These are phyloP conservation scores for Phaeosphaeriaceae sp. DNA, from an alignment of 2,329 filamentous ascomycete species.

Conservation along the genomic window DNA sequence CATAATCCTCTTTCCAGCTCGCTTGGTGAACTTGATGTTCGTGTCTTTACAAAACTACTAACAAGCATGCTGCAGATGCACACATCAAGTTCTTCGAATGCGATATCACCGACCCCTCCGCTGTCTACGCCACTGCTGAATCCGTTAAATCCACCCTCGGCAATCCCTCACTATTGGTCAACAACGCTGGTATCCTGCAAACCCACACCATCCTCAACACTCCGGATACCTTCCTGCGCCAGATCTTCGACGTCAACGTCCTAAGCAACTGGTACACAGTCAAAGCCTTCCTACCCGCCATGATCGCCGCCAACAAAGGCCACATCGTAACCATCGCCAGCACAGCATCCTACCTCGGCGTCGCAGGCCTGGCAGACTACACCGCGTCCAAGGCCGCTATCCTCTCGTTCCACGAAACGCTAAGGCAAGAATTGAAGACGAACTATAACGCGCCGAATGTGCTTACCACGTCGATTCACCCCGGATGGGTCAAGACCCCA, in stretches of 20 bases:
- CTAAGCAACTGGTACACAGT: conserved; percentile 45
- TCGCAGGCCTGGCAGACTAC: conserved; percentile 61
- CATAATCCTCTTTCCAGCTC: neutral
- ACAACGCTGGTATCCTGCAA: conserved; percentile 45
- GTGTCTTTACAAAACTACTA: too few relatives aligned
- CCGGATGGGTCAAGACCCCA: conserved; percentile 51
- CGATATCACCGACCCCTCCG: conserved; percentile 41
- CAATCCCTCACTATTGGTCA: conserved; percentile 42
- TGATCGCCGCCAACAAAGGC: conserved; percentile 51
- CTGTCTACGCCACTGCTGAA: conserved; percentile 35
- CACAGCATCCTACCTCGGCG: conserved; percentile 57
- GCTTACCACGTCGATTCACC: conserved; percentile 53
- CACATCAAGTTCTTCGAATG: conserved; percentile 41
- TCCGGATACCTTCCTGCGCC: conserved; percentile 34
- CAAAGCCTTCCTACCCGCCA: conserved; percentile 45
- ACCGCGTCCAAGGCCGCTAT: conserved; percentile 60
- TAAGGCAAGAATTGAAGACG: conserved; percentile 50
- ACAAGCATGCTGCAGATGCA: conserved; percentile 30
- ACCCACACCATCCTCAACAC: conserved; percentile 44
- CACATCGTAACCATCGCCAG: conserved; percentile 65
- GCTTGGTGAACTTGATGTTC: neutral
- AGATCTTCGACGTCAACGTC: conserved; percentile 48
- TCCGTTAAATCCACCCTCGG: conserved; percentile 31
- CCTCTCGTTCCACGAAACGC: conserved; percentile 62
- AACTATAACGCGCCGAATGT: conserved; percentile 50